phyloP scores from a whole-genome alignment of 148 eudicot genomes.

The Tetragonia tetragonoides region DNA sequence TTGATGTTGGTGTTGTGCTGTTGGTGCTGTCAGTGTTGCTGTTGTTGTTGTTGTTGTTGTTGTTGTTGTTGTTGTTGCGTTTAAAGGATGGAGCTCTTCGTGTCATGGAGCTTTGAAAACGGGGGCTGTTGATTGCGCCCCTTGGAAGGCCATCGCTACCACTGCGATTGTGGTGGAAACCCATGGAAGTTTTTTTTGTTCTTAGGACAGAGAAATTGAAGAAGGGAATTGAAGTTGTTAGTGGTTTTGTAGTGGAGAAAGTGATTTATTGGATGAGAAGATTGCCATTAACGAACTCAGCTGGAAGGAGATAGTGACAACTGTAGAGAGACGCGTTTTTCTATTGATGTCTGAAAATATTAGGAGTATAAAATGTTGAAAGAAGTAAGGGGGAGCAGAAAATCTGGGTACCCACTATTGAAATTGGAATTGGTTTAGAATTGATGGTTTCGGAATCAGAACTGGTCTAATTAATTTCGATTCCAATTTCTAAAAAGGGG shows the following conservation, averaged over 20 bases:
- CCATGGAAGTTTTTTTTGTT: conserved; percentile 20
- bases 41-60: neutral
- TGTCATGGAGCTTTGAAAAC: conserved; percentile 73
- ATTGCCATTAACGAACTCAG: neutral
- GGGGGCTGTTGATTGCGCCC: conserved; percentile 69
- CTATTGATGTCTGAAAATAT: neutral
- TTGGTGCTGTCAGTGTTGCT: neutral
- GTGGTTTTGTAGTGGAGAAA: neutral
- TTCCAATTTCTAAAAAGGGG: too few species aligned
- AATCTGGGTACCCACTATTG: too few species aligned
- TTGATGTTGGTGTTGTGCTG: conserved; percentile 6
- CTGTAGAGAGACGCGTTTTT: neutral
- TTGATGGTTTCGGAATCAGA: too few species aligned
- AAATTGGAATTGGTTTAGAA: too few species aligned
- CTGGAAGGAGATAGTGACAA: neutral
- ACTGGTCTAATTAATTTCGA: too few species aligned
- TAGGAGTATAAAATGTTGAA: too few species aligned
- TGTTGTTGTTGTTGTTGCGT: conserved; percentile 27
- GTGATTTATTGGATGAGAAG: neutral
- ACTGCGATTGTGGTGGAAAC: conserved; percentile 40
- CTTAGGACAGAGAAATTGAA: neutral
- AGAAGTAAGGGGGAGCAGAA: too few species aligned
- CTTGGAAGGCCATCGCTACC: conserved; percentile 47
- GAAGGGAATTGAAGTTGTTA: neutral
- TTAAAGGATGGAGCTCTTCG: conserved; percentile 86